Percentiles rank a stretch among this genome's conserved stretches.
Conservation (phyloP, 345 rosid genomes). For the Gossypium herbaceum region DNA sequence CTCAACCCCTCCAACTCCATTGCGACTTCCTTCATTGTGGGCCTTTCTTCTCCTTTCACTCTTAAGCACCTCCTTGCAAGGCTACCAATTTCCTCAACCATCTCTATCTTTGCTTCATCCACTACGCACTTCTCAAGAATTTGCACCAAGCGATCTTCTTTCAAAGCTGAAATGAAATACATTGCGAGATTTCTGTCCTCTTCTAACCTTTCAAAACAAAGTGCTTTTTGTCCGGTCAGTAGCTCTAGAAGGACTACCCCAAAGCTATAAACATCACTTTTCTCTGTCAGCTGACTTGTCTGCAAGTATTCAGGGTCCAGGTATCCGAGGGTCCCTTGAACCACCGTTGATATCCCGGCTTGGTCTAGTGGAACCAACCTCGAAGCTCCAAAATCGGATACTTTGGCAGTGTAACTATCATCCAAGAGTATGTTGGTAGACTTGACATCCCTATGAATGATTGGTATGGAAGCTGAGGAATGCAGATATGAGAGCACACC, state of each 20-base stretch:
- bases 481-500: conserved; percentile 7
- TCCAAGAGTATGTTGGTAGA: conserved; percentile 12
- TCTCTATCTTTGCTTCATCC: conserved; percentile 7
- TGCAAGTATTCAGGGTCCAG: conserved; percentile 17
- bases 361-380: conserved; percentile 7
- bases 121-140: conserved; percentile 23
- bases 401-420: conserved; percentile 11
- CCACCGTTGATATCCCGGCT: background rate
- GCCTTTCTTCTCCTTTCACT: conserved; percentile 33
- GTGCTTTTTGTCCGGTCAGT: conserved; percentile 29
- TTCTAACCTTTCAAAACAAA: conserved; percentile 24
- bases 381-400: conserved; percentile 4
- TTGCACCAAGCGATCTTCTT: conserved; percentile 17
- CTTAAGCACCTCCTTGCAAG: conserved; percentile 28
- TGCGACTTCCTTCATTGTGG: conserved; percentile 35
- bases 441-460: conserved; percentile 11
- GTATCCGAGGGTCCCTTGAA: conserved; percentile 12
- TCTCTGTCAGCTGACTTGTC: conserved; percentile 3
- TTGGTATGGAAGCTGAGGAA: conserved; percentile 4
- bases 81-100: conserved; percentile 21
- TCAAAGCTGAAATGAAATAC: conserved; percentile 26
- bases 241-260: conserved; percentile 43
- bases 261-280: conserved; percentile 50
- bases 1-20: conserved; percentile 24
- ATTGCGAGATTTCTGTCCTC: conserved; percentile 28